Evolutionary conservation across 2,329 filamentous ascomycete species (phyloP), one percentile per base, ranked within the genome.

Genomic region (Truncatella angustata): DNA sequence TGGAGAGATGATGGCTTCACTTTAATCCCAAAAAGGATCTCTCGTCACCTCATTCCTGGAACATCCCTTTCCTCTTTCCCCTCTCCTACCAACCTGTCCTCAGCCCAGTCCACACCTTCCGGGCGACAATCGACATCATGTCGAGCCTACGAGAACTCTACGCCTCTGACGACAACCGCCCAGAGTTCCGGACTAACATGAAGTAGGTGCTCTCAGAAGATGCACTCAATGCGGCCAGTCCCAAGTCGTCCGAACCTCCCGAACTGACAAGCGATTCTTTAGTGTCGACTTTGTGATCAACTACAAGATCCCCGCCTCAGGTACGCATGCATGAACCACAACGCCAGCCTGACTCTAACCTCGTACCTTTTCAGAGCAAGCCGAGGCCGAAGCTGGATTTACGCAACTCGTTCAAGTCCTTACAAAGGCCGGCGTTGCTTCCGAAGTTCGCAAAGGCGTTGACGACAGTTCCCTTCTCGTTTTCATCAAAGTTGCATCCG

Each of bases 201-300:
- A 58, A 54, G 55, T 56, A 40, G 46, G 54, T 47, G n/a, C n/a
- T n/a, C n/a, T n/a, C 20, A 34, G 16, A 10, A n/a, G 16, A 14
- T 1, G 21, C 21, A 7, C 24, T n/a, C 12, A 44, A 24, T 24
- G 10, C 28, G 5, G 26, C 14, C 12, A 12, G 5, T 3, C 24
- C 20, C 20, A 18, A 23, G 12, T 45, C 16, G 12, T 16, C 21
- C 3, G 5, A 26, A 39, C n/a, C 16, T 26, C 20, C 24, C 16
- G n/a, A 16, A 49, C 50, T 50, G 47, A 50, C 53, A 59, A 18
- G 56, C 37, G 23, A 12, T 50, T 37, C 35, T 21, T 51, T 62
- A 82, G 89, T 50, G 90, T 96, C 54, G 92, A 97, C 75, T 97
- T 91, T 77, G 91, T 96, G 52, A 81, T 97, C 56, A 82, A 85